Evolutionary conservation across 78 protist species (phyloP).

Genomic region (Mastigamoeba balamuthi): DNA sequence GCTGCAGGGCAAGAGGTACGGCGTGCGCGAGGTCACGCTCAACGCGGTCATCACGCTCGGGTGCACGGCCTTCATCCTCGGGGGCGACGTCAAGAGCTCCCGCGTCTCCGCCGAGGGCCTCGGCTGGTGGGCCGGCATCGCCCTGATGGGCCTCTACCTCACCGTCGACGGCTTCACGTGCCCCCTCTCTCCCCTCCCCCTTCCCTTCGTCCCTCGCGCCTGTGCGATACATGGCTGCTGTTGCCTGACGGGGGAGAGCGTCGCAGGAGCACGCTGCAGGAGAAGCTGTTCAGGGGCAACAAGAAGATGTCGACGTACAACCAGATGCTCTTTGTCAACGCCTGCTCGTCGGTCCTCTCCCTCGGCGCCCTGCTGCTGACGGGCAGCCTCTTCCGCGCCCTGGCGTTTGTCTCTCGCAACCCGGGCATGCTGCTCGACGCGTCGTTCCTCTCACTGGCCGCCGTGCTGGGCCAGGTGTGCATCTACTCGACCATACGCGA

Average conservation of each 20-base stretch:
- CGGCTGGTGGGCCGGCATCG: background rate
- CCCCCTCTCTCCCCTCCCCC: background rate
- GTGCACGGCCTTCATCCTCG: constrained; percentile 40
- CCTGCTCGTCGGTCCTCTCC: constrained; percentile 20
- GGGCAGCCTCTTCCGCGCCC: constrained; percentile 20
- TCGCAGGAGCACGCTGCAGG: too few species aligned
- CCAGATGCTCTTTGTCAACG: constrained; percentile 56
- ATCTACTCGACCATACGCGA: constrained; percentile 27
- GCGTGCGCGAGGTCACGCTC: constrained; percentile 17
- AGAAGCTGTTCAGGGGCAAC: constrained; percentile 31
- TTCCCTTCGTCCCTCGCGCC: background rate
- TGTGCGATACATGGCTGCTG: background rate
- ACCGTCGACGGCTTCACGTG: background rate
- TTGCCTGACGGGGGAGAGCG: background rate
- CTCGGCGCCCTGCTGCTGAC: background rate
- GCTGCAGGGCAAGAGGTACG: constrained; percentile 11
- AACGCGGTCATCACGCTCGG: constrained; percentile 26
- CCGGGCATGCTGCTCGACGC: constrained; percentile 15
- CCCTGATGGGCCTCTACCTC: background rate
- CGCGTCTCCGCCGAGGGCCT: too few species aligned
- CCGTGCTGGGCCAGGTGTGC: constrained; percentile 33
- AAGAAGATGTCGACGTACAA: constrained; percentile 42
- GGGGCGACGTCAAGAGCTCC: too few species aligned
- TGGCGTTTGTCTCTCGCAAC: constrained; percentile 6
- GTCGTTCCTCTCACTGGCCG: constrained; percentile 13